Evolutionary conservation across 441 rosid species (phyloP), one percentile per base, ranked within the genome.

Genomic region (Eutrema salsugineum): DNA sequence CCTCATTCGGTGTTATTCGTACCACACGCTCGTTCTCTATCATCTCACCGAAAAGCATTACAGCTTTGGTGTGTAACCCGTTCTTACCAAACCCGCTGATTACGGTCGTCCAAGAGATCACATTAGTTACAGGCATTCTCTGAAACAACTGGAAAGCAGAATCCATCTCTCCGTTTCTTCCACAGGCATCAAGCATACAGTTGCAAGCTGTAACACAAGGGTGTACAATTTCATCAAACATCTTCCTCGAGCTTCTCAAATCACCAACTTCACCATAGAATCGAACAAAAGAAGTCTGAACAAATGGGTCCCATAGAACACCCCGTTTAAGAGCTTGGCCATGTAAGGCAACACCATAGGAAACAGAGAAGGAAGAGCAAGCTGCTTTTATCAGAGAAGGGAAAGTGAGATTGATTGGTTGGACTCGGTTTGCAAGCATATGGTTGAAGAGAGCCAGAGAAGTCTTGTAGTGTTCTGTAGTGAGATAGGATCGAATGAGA

Each of bases 61-160:
- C 48, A 2, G 85, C 89, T 62, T 84, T 73, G 4, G 40, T 5
- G 17, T 83, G 86, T 44, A 63, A 71, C 10, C 82, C 80, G 27
- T 80, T 83, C 43, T 43, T 80, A 47, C 73, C 50, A 66, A 87
- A 82, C 78, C 97, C 93, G 51, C 81, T 86, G 39, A 91, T 83
- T 66, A 88, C 79, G 56, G 71, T 86, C 8, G 94, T 87, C 97
- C 93, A 91, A 16, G 94, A 83, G 16, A 91, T 81, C 22, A 86
- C 97, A 66, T 88, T 91, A 27, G 69, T 79, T 44, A 69, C 53
- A 50, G 51, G 50, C 92, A 91, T 88, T 44, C 72, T 51, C 46
- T 70, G 38, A 73, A 91, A 84, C 5, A 83, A 43, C 42, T 51
- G 60, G 33, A 78, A 62, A 71, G 91, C 92, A 71, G 76, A 84